Conservation (phyloP, 2,329 filamentous ascomycete genomes). For the Aspergillus neotritici region DNA sequence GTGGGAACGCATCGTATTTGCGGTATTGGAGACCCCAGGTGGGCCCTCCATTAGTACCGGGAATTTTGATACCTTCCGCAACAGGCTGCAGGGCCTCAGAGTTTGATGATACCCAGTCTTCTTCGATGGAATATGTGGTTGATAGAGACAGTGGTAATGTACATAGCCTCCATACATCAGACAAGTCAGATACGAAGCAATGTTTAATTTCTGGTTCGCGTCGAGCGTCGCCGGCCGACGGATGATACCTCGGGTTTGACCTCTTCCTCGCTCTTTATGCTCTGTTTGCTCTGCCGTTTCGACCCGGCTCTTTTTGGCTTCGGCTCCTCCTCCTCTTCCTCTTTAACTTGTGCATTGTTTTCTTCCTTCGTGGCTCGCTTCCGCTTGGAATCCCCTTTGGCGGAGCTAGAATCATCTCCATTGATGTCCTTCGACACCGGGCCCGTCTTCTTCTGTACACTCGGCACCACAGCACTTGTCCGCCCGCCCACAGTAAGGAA, state of each 20-base stretch:
- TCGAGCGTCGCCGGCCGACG: slow-evolving; percentile 26
- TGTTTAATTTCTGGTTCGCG: slow-evolving; percentile 22
- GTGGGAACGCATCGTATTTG: slow-evolving; percentile 62
- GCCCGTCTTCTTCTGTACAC: slow-evolving; percentile 75
- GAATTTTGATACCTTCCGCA: slow-evolving; percentile 30
- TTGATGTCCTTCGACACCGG: slow-evolving; percentile 51
- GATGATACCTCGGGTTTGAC: slow-evolving; percentile 12
- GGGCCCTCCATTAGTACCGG: slow-evolving; percentile 16
- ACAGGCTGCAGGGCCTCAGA: slow-evolving; percentile 24
- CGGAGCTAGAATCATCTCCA: slow-evolving; percentile 22
- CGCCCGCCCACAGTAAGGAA: slow-evolving; percentile 86
- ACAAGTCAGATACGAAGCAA: neutral
- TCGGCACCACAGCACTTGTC: slow-evolving; percentile 83
- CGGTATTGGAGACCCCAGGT: slow-evolving; percentile 44
- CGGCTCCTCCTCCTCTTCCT: slow-evolving; percentile 17
- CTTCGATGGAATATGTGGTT: no score
- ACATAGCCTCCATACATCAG: neutral
- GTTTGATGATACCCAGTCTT: slow-evolving; percentile 16
- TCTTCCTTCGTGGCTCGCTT: slow-evolving; percentile 30
- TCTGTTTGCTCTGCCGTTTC: slow-evolving; percentile 18
- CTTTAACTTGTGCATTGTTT: neutral
- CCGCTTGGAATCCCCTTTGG: slow-evolving; percentile 24
- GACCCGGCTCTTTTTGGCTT: slow-evolving; percentile 22
- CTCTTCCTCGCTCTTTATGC: slow-evolving; percentile 21
- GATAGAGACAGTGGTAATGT: neutral